phyloP scores from a whole-genome alignment of 805 yeast genomes.

The Maudiozyma saulgeensis region DNA sequence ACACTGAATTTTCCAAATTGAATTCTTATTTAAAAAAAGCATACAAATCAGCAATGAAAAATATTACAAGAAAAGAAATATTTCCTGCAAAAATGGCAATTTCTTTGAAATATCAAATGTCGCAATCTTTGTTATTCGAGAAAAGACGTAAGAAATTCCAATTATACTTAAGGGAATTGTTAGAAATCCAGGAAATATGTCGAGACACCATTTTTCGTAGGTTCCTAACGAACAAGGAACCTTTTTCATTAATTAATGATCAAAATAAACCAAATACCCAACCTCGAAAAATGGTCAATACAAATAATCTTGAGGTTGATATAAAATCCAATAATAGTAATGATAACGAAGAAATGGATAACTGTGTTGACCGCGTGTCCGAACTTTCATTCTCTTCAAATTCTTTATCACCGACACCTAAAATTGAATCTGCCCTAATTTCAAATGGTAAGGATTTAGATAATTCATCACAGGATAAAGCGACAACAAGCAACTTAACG shows the following conservation, averaged over 20 bases:
- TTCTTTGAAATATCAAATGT: constrained; percentile 57
- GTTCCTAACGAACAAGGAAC: constrained; percentile 45
- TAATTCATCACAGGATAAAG: too few species aligned
- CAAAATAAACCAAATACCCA: not conserved
- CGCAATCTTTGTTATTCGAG: constrained; percentile 49
- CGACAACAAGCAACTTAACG: too few species aligned
- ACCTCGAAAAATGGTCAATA: not conserved
- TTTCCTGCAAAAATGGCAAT: constrained; percentile 44
- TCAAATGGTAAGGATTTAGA: too few species aligned
- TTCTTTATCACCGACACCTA: too few species aligned
- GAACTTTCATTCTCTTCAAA: not conserved
- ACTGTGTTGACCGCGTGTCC: not conserved
- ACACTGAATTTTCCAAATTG: constrained; percentile 69
- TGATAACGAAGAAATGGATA: not conserved
- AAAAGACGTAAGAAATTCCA: constrained; percentile 54
- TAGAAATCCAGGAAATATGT: constrained; percentile 61
- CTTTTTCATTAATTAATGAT: constrained; percentile 4
- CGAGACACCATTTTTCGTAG: constrained; percentile 60
- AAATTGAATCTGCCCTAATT: too few species aligned
- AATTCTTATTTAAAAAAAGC: constrained; percentile 51
- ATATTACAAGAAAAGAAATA: constrained; percentile 29
- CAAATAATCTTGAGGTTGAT: not conserved
- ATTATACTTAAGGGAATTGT: constrained; percentile 46
- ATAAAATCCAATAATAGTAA: not conserved
- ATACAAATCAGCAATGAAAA: constrained; percentile 22